Base-by-base conservation (phyloP, 805 yeast genomes). In the Starmerella scarabaei region DNA sequence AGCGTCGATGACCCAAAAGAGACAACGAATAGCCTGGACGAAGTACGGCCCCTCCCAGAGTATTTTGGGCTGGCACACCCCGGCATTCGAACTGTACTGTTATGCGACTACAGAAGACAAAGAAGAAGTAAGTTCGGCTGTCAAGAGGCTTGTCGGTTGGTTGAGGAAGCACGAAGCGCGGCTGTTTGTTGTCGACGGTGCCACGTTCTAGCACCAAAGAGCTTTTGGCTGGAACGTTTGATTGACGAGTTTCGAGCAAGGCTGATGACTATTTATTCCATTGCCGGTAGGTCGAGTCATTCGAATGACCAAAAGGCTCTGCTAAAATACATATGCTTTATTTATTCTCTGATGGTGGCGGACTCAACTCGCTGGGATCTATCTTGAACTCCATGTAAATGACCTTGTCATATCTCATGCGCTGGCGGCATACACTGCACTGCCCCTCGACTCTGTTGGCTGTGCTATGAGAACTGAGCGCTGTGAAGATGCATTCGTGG, bases 181-280 rank as follows among this genome's bases (percentile, higher is more conserved):
- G 30, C 56, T 84, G 27, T 84, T 83, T 55, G 73, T 80, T 9
- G 72, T 74, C 18, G 77, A 75, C n/a, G 91, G 91, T 1, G 82
- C 80, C 0, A 66, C 70, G 0, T 80, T 74, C 53, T 76, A 19
- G 20, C 26, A 11, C 11, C 26, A 23, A n/a, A n/a, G n/a, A n/a
- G n/a, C n/a, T n/a, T n/a, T n/a, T n/a, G n/a, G n/a, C n/a, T n/a
- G n/a, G n/a, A n/a, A n/a, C n/a, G n/a, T n/a, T n/a, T n/a, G n/a
- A n/a, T n/a, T n/a, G n/a, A n/a, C n/a, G n/a, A n/a, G n/a, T n/a
- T n/a, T n/a, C n/a, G n/a, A n/a, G n/a, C n/a, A n/a, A n/a, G n/a
- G n/a, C n/a, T n/a, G n/a, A n/a, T n/a, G n/a, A n/a, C n/a, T n/a
- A n/a, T n/a, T n/a, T n/a, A n/a, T n/a, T n/a, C n/a, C n/a, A n/a